Base-by-base conservation (phyloP, 495 filamentous ascomycete species). In the Schizothecium vesticola region DNA sequence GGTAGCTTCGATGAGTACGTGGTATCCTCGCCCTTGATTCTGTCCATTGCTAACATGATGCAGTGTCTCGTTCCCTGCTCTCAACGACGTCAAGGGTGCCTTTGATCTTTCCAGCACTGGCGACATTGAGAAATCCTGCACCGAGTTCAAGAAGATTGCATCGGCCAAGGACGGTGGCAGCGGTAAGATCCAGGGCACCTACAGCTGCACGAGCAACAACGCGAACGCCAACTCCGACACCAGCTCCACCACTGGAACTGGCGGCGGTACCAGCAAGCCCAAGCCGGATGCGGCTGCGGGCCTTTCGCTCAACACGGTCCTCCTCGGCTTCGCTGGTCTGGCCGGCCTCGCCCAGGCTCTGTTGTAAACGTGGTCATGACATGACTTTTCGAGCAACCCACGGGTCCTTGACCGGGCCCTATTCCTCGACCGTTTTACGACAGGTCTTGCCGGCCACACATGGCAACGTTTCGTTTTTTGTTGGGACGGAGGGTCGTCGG, bases 1-100 rank as follows among this genome's bases (percentile, higher is more conserved):
- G 95, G 95, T 74, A 89, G 86, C 80, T 96, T 97, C 79, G 86
- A 86, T 62, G 82, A 86, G 91, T 97, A 84, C 84, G 93, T 87
- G n/a, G 9, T 29, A 0, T 6, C 13, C 33, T 19, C 19, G 13
- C 33, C 26, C 23, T 21, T 57, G 10, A 12, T 36, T 1, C 1
- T 25, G 2, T 16, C 16, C 23, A 10, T 60, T 51, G 51, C 61
- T 70, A 23, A 72, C 69, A 19, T 56, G n/a, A 66, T 65, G 13
- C 71, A 97, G 94, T 65, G 87, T 92, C 64, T 73, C 82, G 28
- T 83, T 97, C 29, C 89, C 91, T 51, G 72, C 75, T 16, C 84
- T 99, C 24, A 81, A 87, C 68, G 86, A 90, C 68, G 93, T 97
- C 70, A 84, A 85, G 74, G 95, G 95, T 83, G 89, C 88, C 64